Base-by-base conservation (phyloP, 2,329 filamentous ascomycete genomes). In the Chaetoscypha palmicola region DNA sequence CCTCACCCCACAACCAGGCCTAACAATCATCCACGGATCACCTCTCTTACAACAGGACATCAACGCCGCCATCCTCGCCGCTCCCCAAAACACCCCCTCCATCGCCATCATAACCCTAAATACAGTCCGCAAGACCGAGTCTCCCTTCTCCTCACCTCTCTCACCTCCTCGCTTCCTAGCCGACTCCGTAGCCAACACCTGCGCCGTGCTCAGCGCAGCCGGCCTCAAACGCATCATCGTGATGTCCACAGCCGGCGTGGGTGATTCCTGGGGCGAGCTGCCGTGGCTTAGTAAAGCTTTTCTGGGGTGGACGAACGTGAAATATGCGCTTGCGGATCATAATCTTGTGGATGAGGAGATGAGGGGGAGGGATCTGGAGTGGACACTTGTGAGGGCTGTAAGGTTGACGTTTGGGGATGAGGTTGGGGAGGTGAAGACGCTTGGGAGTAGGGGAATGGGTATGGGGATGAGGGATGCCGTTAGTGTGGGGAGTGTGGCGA, bases 61-160 rank as follows among this genome's bases (percentile, higher is more conserved):
- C 31, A 20, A 44, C 3, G 56, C 39, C 11, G 56, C 65, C 31
- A 46, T 63, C 46, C 31, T 47, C 32, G 50, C 58, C 11, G 45
- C 47, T 5, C 49, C 58, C 20, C 31, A 44, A 23, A 52, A 53
- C 8, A 38, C 35, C 20, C 53, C 62, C 21, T 57, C 60, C 4
- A 63, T 56, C 1, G 63, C 62, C 7, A 66, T 68, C 47, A 51
- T 66, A 40, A 68, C 66, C 2, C 49, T 69, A 21, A 69, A 68
- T 53, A 58, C 64, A 2, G 59, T 62, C 40, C 66, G 66, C 45
- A 59, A 62, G 36, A 64, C 64, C 26, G 66, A 67, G 32, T 67
- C 58, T 46, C 67, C 65, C 38, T 68, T 68, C 40, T 62, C 66
- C 12, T 41, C 63, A 9, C 63, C 62, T 16, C 33, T 67, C 14